Evolutionary conservation across 768 basidiomycete species (phyloP).

Genomic region (Suillus subalutaceus): DNA sequence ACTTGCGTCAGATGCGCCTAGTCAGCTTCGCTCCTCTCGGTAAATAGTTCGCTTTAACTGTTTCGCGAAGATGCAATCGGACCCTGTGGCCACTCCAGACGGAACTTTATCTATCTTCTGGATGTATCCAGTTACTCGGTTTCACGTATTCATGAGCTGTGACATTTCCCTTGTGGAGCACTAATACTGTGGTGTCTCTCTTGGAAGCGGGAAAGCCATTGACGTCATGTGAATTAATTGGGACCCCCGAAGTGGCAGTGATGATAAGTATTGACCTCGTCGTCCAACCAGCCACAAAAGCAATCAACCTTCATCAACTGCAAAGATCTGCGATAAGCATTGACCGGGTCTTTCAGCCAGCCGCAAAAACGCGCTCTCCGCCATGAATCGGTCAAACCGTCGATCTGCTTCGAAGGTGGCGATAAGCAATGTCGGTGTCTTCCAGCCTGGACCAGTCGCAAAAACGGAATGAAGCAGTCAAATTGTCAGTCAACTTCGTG

Average conservation of each 20-base stretch:
- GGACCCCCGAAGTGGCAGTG: neutral
- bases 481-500: neutral
- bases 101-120: neutral
- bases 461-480: neutral
- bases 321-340: neutral
- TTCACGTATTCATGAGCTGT: neutral
- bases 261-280: neutral
- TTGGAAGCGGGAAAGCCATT: too few species aligned
- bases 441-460: neutral
- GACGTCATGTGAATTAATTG: constrained; percentile 5
- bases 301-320: neutral
- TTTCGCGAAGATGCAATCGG: neutral
- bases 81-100: neutral
- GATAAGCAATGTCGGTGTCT: neutral
- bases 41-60: neutral
- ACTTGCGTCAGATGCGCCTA: neutral
- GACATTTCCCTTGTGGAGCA: neutral
- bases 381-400: neutral
- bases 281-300: neutral
- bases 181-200: neutral
- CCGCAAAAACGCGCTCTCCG: neutral
- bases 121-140: neutral
- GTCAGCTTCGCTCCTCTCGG: neutral
- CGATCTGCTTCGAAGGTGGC: neutral
- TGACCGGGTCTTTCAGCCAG: neutral